These are phyloP conservation scores for Abrus pulchellus DNA, from an alignment of 306 rosid genomes.

Conservation along the genomic window DNA sequence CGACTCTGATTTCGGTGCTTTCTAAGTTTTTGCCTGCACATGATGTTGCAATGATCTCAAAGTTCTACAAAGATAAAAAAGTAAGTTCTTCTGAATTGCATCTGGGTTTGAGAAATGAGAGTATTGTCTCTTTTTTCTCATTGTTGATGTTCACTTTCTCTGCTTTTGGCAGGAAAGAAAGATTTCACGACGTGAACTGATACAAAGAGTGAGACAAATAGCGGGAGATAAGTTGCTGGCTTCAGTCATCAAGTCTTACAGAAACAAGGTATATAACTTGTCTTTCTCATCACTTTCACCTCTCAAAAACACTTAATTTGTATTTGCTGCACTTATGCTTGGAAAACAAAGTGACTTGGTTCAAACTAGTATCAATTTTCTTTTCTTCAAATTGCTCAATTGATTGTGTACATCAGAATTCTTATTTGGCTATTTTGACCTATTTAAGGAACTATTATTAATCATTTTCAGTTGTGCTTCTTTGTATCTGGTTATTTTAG, in stretches of 20 bases:
- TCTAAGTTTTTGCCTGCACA: constrained; percentile 63
- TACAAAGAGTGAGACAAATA: constrained; percentile 68
- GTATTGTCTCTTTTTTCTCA: background rate
- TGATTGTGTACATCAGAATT: background rate
- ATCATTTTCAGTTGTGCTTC: background rate
- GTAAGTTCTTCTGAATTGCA: constrained; percentile 51
- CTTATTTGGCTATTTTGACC: background rate
- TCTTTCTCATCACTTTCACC: background rate
- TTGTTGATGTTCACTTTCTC: background rate
- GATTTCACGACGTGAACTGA: constrained; percentile 72
- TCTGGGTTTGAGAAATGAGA: background rate
- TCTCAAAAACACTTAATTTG: background rate
- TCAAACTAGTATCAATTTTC: background rate
- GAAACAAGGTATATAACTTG: constrained; percentile 66
- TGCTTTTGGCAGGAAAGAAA: constrained; percentile 59
- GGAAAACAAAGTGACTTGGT: background rate
- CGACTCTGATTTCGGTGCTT: constrained; percentile 72
- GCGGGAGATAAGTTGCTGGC: constrained; percentile 84
- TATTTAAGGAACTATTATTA: background rate
- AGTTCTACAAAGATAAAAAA: constrained; percentile 64
- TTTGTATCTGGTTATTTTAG: background rate
- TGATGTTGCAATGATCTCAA: constrained; percentile 58
- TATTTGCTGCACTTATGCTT: background rate
- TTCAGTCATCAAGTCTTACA: constrained; percentile 68
- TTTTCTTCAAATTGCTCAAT: background rate